Evolutionary conservation across 2,329 filamentous ascomycete species (phyloP), one percentile per base, ranked within the genome.

Genomic region (Pyrenophora teres): DNA sequence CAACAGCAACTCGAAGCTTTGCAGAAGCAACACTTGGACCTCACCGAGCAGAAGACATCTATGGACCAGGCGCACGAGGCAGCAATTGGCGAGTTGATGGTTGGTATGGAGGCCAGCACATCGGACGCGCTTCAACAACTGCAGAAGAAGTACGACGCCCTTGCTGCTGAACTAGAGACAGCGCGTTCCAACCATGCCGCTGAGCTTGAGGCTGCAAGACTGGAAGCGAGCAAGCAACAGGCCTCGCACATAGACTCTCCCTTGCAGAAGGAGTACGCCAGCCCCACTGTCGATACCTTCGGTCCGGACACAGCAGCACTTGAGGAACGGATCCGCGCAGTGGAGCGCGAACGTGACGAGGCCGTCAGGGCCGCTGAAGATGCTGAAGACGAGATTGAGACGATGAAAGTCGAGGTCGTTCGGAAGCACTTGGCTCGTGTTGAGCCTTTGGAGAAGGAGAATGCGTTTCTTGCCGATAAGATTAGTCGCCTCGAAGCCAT

Each of bases 331-430:
- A 41, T 66, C 8, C 47, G 50, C 13, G 52, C 47, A 6, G 40
- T 63, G 15, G 47, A 66, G 25, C 39, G 51, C 36, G 57, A 67
- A 38, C 67, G 61, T 31, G 57, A 62, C 9, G 40, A 62, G 46
- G 68, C 62, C 35, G 41, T 61, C 42, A 40, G 36, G 32, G 59
- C 63, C 12, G 54, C 58, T 0, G 46, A 64, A 16, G 65, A 69
- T n/a, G 68, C 69, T 7, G 62, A 71, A 46, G 64, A 67, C 41
- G 55, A 62, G 13, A 71, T 74, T 33, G 71, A 74, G 46, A 63
- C 54, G 3, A 70, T 74, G 63, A 74, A 74, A 40, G 64, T 54
- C 25, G 65, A 72, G 27, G 71, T 74, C 0, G 71, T 74, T 10
- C 45, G 64, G 13, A 73, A 72, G 49, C 69, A 74, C 40, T 52